Conservation (phyloP, 164 flowering plant species). For the Stephania japonica region DNA sequence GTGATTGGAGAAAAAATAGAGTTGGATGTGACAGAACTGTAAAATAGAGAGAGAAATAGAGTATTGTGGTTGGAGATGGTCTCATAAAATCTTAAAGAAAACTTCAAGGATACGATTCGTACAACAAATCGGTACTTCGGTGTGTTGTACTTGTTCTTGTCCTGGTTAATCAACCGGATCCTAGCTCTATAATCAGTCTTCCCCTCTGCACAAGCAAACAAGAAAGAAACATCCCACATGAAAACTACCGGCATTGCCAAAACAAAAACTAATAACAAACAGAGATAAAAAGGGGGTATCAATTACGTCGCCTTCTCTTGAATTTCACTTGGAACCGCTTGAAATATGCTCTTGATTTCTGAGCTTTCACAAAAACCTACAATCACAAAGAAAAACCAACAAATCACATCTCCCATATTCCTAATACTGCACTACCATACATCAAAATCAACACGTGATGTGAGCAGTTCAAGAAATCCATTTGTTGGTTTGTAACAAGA, state of each 20-base stretch:
- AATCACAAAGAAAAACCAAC: neutral
- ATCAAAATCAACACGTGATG: no score
- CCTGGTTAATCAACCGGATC: conserved; percentile 76
- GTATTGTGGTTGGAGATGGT: no score
- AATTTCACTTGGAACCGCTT: conserved; percentile 44
- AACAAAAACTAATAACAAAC: neutral
- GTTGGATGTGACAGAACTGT: no score
- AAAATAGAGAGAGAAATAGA: no score
- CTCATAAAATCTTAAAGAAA: conserved; percentile 51
- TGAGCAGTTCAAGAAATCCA: no score
- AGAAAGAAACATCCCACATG: neutral
- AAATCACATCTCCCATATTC: no score
- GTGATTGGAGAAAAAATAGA: no score
- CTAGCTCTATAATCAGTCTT: conserved; percentile 90
- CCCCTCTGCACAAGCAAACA: conserved; percentile 41
- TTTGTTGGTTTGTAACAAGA: no score
- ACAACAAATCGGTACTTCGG: conserved; percentile 83
- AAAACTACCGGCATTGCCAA: no score
- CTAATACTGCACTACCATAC: no score
- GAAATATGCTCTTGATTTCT: conserved; percentile 37
- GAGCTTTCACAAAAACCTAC: conserved; percentile 42
- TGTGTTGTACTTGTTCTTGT: conserved; percentile 88
- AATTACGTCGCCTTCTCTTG: conserved; percentile 41
- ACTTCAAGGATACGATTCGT: conserved; percentile 52
- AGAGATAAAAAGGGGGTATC: neutral